Evolutionary conservation across 768 basidiomycete species (phyloP), one percentile per base, ranked within the genome.

Genomic region (Suillus sp.): DNA sequence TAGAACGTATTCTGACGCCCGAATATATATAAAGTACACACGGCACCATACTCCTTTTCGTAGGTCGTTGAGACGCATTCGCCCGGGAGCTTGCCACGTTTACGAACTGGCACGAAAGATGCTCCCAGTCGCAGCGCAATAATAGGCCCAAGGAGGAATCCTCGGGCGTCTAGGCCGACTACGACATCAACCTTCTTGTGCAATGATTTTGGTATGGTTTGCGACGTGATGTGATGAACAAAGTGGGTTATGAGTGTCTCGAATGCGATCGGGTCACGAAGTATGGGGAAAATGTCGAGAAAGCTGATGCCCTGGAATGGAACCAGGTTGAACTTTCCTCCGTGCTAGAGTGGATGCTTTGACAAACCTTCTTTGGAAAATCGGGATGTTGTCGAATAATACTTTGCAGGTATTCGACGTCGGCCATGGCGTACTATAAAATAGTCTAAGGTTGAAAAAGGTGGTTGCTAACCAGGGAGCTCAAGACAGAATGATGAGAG

Each of bases 91-190:
- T 99, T 99, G 5, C 95, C 96, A 65, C 80, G 79, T 79, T 99
- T 99, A 64, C 97, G 84, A 38, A 99, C 95, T 2, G 97, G 96
- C 3, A 97, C 95, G 68, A 99, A 99, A 13, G 94, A 93, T 1
- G 95, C 95, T 32, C 93, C 93, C 32, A 99, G 80, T 63, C 96
- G 83, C 70, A 93, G 78, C 5, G 97, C 97, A 69, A 99, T 86
- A 67, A 95, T 85, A 1, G 97, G 97, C 1, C 96, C 97, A 11
- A 99, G 77, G 58, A 99, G 84, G 81, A 99, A 99, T 16, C 97
- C 97, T 61, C 97, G 84, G 27, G 96, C 96, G 75, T 99, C 97
- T 50, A 99, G 84, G 37, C 93, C 97, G 62, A 99, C 94, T 67
- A 99, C 84, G 59, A 93, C 91, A 75, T 99, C 96, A 68, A 96